Conservation (phyloP, 352 stramenopile species). For the Globisporangium mamillatum region DNA sequence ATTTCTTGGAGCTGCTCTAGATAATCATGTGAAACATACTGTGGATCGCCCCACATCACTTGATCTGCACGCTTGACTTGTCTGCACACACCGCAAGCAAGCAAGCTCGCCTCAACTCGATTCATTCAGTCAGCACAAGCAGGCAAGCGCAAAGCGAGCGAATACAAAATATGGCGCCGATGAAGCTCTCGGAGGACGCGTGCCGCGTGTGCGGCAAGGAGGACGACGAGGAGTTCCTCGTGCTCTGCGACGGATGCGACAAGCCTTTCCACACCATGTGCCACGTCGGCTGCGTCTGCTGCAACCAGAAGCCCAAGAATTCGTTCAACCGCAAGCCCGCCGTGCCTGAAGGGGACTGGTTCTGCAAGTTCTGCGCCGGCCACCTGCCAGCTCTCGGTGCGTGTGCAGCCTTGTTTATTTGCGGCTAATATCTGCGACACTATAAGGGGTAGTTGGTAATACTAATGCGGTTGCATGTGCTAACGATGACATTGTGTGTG, state of each 20-base stretch:
- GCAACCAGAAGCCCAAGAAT: constrained; percentile 70
- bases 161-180: constrained; percentile 13
- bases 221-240: constrained; percentile 72
- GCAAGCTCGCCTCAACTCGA: neutral
- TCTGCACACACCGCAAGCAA: neutral
- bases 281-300: constrained; percentile 75
- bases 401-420: neutral
- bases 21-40: neutral
- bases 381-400: constrained; percentile 48
- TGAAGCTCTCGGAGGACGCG: constrained; percentile 54
- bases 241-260: constrained; percentile 83
- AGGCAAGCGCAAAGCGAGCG: neutral
- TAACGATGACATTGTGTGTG: neutral
- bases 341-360: constrained; percentile 82
- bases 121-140: neutral
- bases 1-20: neutral
- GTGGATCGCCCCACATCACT: neutral
- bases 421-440: neutral
- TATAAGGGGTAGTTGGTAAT: neutral
- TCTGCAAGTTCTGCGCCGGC: constrained; percentile 83
- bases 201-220: constrained; percentile 79
- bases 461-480: neutral
- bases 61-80: neutral
- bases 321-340: constrained; percentile 73
- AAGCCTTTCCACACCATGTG: constrained; percentile 72